These are phyloP conservation scores for Dicorynia guianensis DNA, from an alignment of 306 rosid genomes.

Conservation along the genomic window DNA sequence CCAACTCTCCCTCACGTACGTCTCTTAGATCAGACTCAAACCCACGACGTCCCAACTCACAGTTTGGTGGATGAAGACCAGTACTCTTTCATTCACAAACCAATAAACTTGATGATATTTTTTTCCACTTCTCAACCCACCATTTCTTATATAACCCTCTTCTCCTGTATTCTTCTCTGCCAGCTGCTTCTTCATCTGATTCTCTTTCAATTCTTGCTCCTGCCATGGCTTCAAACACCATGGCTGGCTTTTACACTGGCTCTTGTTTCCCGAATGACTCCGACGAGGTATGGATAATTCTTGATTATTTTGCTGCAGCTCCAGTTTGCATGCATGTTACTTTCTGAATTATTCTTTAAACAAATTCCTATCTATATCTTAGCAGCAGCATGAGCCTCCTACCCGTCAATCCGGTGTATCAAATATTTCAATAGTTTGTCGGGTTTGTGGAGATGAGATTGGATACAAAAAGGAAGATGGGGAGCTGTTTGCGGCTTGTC, in stretches of 20 bases:
- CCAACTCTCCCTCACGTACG: conserved; percentile 54
- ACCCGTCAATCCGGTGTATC: conserved; percentile 36
- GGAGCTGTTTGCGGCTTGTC: conserved; percentile 80
- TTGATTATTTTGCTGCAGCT: conserved; percentile 13
- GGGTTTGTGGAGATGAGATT: conserved; percentile 91
- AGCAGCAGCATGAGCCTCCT: conserved; percentile 61
- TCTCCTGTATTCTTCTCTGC: conserved; percentile 34
- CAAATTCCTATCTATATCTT: not conserved
- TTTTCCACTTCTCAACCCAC: conserved; percentile 37
- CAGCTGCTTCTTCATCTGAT: not conserved
- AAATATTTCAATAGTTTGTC: conserved; percentile 52
- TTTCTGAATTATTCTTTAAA: not conserved
- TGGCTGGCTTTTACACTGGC: conserved; percentile 87
- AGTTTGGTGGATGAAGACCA: conserved; percentile 61
- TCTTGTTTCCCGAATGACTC: conserved; percentile 52
- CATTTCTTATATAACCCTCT: conserved; percentile 56
- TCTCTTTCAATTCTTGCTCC: conserved; percentile 26
- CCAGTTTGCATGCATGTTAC: conserved; percentile 9
- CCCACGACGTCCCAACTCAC: conserved; percentile 92
- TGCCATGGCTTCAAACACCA: conserved; percentile 73
- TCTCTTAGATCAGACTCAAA: conserved; percentile 72
- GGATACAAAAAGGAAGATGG: conserved; percentile 72
- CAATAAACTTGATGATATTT: not conserved
- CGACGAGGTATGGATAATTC: conserved; percentile 58
- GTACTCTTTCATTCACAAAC: conserved; percentile 40